Conservation (phyloP, 208 protist species). For the Leishmania lainsoni region DNA sequence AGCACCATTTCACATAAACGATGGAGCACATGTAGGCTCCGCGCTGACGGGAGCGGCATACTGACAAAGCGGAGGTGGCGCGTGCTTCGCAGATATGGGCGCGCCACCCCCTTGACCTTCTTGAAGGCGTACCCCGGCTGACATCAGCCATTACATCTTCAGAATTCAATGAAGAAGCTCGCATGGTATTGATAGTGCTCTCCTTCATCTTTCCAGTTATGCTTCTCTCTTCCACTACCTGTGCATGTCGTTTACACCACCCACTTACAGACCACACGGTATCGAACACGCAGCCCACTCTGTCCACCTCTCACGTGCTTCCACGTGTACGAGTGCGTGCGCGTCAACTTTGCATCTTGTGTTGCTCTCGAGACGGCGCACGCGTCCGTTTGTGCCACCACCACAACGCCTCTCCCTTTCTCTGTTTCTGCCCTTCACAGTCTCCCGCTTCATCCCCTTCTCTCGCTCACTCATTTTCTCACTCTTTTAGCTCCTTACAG, state of each 20-base stretch:
- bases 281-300: not conserved
- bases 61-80: not conserved
- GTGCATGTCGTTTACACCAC: not conserved
- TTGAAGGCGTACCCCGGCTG: not conserved
- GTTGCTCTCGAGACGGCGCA: not conserved
- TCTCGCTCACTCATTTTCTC: not conserved
- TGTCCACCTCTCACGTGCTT: not conserved
- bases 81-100: not conserved
- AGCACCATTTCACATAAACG: not conserved
- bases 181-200: not conserved
- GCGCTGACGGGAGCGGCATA: not conserved
- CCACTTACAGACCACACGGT: not conserved
- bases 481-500: not conserved
- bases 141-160: not conserved
- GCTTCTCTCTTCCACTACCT: not conserved
- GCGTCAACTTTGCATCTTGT: not conserved
- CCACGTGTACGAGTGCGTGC: not conserved
- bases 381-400: not conserved
- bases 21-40: not conserved
- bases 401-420: not conserved
- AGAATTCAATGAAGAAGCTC: not conserved
- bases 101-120: not conserved
- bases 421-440: too few species aligned
- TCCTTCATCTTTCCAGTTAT: not conserved
- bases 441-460: too few species aligned